Percentiles rank a stretch among this genome's conserved stretches.
Evolutionary conservation across 2,329 filamentous ascomycete species (phyloP).

Genomic region (Cytospora piceicola): DNA sequence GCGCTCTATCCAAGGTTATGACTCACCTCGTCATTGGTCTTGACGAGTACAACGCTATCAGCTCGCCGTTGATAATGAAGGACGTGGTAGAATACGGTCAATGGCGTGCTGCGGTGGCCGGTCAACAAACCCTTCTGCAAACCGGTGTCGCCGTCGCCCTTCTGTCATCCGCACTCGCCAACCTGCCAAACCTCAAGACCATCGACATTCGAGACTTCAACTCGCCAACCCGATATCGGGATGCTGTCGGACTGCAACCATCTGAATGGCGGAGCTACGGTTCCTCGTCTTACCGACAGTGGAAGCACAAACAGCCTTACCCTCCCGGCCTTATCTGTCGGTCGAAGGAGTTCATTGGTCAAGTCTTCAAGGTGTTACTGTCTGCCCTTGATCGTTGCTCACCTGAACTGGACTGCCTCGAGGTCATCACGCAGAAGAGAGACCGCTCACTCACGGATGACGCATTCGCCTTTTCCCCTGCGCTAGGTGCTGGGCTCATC

Average conservation of each 20-base stretch:
- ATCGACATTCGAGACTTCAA: slow-evolving; percentile 65
- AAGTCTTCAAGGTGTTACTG: slow-evolving; percentile 47
- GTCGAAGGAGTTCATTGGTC: slow-evolving; percentile 36
- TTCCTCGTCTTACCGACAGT: slow-evolving; percentile 37
- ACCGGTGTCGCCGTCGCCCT: slow-evolving; percentile 56
- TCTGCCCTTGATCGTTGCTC: slow-evolving; percentile 47
- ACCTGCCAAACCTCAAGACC: slow-evolving; percentile 57
- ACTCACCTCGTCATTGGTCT: slow-evolving; percentile 55
- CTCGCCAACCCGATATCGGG: slow-evolving; percentile 52
- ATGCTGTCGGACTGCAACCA: slow-evolving; percentile 50
- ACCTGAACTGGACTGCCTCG: slow-evolving; percentile 47
- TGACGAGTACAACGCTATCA: slow-evolving; percentile 36
- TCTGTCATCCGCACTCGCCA: slow-evolving; percentile 59
- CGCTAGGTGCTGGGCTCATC: slow-evolving; percentile 41
- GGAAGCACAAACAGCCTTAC: slow-evolving; percentile 10
- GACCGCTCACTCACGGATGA: slow-evolving; percentile 41
- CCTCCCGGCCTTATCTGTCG: slow-evolving; percentile 10
- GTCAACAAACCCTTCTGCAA: slow-evolving; percentile 41
- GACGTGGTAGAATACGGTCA: background rate
- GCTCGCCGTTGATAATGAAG: background rate
- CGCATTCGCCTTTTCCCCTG: slow-evolving; percentile 52
- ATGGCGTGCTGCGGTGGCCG: slow-evolving; percentile 16
- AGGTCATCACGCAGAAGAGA: slow-evolving; percentile 48
- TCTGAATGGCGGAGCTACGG: slow-evolving; percentile 42
- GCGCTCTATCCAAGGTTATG: slow-evolving; percentile 45